Conservation (phyloP, 2,329 filamentous ascomycete species). For the Calonectria hawksworthii region DNA sequence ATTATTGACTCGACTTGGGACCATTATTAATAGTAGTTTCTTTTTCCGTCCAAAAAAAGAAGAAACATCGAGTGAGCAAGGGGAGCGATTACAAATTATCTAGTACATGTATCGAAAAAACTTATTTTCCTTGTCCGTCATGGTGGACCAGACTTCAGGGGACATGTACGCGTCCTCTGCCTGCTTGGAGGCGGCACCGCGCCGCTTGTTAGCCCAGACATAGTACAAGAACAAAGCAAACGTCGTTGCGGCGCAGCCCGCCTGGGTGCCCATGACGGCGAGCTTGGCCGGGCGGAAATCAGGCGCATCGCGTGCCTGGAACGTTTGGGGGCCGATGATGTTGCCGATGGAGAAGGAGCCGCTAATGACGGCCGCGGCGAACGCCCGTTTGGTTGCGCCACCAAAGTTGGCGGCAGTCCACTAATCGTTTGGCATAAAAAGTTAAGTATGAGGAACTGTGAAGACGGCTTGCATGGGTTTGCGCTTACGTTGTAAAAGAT, state of each 20-base stretch:
- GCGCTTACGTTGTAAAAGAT: conserved; percentile 61
- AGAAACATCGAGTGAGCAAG: background rate
- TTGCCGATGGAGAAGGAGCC: conserved; percentile 67
- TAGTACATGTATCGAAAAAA: conserved; percentile 67
- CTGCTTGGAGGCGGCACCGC: conserved; percentile 47
- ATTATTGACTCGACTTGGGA: background rate
- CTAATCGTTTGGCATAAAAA: conserved; percentile 38
- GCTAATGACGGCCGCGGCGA: conserved; percentile 63
- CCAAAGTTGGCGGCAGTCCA: conserved; percentile 66
- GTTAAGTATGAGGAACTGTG: background rate
- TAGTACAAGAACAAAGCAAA: conserved; percentile 65
- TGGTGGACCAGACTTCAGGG: conserved; percentile 60
- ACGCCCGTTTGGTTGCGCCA: conserved; percentile 66
- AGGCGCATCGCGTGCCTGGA: conserved; percentile 65
- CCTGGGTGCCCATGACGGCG: conserved; percentile 66
- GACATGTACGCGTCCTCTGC: conserved; percentile 58
- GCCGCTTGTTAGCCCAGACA: conserved; percentile 61
- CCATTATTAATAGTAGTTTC: conserved; percentile 2
- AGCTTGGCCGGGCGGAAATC: conserved; percentile 68
- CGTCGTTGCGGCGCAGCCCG: conserved; percentile 57
- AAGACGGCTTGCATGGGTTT: rapidly evolving
- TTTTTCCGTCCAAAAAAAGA: background rate
- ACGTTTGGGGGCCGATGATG: conserved; percentile 70
- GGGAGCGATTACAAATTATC: background rate
- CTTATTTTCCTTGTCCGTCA: conserved; percentile 71